Conservation (phyloP, 2,329 filamentous ascomycete genomes). For the Geosmithia putterillii region DNA sequence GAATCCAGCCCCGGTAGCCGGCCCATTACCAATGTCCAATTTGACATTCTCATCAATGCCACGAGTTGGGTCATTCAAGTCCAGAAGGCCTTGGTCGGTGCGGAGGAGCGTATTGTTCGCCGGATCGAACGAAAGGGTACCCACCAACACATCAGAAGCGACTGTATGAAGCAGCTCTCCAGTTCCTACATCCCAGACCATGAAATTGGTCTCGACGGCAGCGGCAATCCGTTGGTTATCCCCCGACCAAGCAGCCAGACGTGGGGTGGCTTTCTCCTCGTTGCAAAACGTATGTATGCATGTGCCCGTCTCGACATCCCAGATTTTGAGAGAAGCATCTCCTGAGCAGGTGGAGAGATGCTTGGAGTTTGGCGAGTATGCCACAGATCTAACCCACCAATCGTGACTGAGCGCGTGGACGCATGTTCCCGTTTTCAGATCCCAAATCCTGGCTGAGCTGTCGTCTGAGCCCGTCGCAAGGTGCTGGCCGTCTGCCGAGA, state of each 20-base stretch:
- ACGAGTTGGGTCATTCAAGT: slow-evolving; percentile 3
- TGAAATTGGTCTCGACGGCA: too few species aligned
- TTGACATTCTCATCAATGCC: background rate
- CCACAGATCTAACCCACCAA: background rate
- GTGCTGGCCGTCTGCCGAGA: slow-evolving; percentile 3
- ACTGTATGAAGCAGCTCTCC: too few species aligned
- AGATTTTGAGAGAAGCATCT: slow-evolving; percentile 1
- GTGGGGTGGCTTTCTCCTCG: too few species aligned
- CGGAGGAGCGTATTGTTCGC: slow-evolving; percentile 2
- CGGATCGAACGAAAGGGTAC: background rate
- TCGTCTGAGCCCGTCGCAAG: slow-evolving; percentile 3
- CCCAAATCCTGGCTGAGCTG: slow-evolving; percentile 4
- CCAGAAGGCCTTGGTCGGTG: background rate
- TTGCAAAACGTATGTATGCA: background rate
- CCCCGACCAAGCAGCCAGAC: too few species aligned
- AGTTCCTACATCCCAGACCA: too few species aligned
- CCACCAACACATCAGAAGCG: too few species aligned
- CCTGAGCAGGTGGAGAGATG: background rate
- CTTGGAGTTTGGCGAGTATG: too few species aligned
- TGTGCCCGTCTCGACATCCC: background rate
- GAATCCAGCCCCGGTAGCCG: background rate
- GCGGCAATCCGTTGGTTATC: too few species aligned
- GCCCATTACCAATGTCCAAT: background rate
- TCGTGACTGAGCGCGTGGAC: background rate
- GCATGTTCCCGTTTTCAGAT: slow-evolving; percentile 1